Evolutionary conservation across 176 grass and related monocot species (phyloP).

Genomic region (Miscanthus lutarioriparius): DNA sequence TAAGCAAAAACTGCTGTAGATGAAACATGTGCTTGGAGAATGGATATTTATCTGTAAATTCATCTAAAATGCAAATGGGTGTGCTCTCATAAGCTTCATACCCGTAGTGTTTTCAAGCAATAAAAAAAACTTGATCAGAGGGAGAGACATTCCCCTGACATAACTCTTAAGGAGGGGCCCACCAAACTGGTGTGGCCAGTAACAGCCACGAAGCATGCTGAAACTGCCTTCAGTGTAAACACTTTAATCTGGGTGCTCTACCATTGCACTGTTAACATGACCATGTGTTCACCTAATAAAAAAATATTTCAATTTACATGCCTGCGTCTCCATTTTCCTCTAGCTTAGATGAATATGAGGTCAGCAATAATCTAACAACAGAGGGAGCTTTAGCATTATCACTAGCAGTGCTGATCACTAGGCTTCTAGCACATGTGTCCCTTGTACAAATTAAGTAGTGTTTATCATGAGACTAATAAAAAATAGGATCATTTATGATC

Average conservation of each 20-base stretch:
- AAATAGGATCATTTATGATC: conserved; percentile 10
- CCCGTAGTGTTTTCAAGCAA: background rate
- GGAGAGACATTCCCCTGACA: no score
- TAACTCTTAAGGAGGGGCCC: background rate
- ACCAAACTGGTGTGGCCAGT: no score
- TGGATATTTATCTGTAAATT: conserved; percentile 12
- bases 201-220: background rate
- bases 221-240: background rate
- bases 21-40: conserved; percentile 19
- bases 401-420: background rate
- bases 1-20: background rate
- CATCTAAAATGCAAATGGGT: conserved; percentile 7
- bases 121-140: no score
- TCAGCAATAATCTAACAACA: conserved; percentile 11
- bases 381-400: background rate
- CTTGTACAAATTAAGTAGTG: conserved; percentile 24
- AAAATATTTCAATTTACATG: conserved; percentile 3
- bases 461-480: background rate
- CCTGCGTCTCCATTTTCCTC: background rate
- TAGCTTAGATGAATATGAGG: conserved; percentile 7
- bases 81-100: background rate
- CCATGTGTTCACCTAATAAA: background rate
- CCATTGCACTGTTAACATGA: background rate
- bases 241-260: background rate
- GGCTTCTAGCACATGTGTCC: background rate